Evolutionary conservation across 768 basidiomycete species (phyloP), one percentile per base, ranked within the genome.

Genomic region (Pleurotus salmoneostramineus): DNA sequence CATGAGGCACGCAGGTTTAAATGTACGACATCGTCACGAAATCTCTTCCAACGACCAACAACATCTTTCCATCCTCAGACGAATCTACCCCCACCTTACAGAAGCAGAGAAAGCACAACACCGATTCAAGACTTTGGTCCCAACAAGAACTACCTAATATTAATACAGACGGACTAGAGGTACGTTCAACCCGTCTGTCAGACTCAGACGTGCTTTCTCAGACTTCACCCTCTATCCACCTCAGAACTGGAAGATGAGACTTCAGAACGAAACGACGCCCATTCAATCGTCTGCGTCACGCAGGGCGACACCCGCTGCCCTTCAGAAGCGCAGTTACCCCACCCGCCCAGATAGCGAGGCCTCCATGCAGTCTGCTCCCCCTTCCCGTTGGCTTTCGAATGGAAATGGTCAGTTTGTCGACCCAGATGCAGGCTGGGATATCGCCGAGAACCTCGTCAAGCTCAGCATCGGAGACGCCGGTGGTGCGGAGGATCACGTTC

Each of bases 11-110:
- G 21, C 65, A 66, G 69, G 73, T 81, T 83, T 82, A 81, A 81
- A 88, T 88, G 85, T 83, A 82, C 81, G 79, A 82, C 75, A 78
- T 81, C 78, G 83, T 85, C 74, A 79, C 83, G 78, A 78, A 71
- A 61, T 66, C 70, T 66, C 64, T 69, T 56, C 61, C 70, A 64
- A 72, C 81, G 75, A 75, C 81, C 62, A 75, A 74, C 58, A 64
- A 51, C 63, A 62, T 63, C 57, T 52, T 61, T 40, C 49, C 60
- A 52, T 61, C 59, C 62, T 62, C 70, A 58, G 71, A 72, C 69
- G 67, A 74, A 62, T 64, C 73, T 56, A 64, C 70, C 55, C 68
- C 74, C 40, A 67, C 72, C 57, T 72, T 71, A 65, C 66, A 69
- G 57, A 70, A 68, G 59, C 63, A 66, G 67, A 68, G 64, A 63